Conservation (phyloP, 2,329 filamentous ascomycete species). For the Nannizzia gypsea region DNA sequence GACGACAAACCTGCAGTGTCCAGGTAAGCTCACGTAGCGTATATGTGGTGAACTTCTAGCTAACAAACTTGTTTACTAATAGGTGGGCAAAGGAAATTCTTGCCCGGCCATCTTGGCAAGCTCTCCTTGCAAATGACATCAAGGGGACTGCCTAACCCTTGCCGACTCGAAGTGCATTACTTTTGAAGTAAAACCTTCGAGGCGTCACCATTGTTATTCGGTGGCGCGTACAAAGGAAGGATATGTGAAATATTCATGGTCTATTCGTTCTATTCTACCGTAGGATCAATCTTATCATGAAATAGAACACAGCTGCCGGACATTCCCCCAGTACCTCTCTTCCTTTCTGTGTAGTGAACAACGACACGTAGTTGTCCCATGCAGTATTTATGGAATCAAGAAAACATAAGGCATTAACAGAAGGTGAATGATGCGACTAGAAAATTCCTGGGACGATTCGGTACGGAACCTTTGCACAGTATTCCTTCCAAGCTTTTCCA, state of each 20-base stretch:
- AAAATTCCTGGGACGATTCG: conserved; percentile 33
- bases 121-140: conserved; percentile 1
- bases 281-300: background rate
- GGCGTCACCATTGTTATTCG: background rate
- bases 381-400: background rate
- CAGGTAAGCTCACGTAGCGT: background rate
- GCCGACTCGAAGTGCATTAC: too few relatives aligned
- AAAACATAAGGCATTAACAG: background rate
- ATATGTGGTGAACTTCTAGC: background rate
- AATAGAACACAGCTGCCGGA: background rate
- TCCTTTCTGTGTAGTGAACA: too few relatives aligned
- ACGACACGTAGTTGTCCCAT: background rate
- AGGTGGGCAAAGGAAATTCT: conserved; percentile 11
- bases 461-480: conserved; percentile 34
- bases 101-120: conserved; percentile 7
- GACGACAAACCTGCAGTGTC: conserved; percentile 10
- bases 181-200: too few relatives aligned
- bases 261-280: background rate
- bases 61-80: background rate
- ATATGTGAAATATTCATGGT: background rate
- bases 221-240: background rate
- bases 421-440: background rate
- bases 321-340: background rate
- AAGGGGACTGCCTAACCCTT: conserved; percentile 3
- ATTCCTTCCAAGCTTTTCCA: conserved; percentile 34